Base-by-base conservation (phyloP, 169 alveolate genomes). In the Cryptosporidium baileyi region DNA sequence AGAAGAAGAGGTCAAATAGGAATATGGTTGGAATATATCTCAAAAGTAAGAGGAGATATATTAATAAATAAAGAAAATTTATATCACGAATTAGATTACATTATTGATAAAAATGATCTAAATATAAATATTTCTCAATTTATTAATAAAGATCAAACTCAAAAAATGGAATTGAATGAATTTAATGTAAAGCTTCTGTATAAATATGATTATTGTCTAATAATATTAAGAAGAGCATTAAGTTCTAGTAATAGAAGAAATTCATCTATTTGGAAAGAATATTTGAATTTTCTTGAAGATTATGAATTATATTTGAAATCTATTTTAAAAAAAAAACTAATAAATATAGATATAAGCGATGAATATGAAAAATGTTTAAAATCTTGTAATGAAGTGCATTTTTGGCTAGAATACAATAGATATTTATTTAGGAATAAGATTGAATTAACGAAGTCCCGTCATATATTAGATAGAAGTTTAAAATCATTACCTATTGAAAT, bases 1-100 rank as follows among this genome's bases (percentile, higher is more conserved):
- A 74, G 38, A 19, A 74, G 67, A 26, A 59, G 45, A 17, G 67
- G 54, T 19, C 47, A 74, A 9, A 15, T 54, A 32, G 67, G 57
- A 1, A 45, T 74, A 54, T 74, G 85, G 85, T 51, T 57, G 15
- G 85, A 74, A 13, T 74, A 74, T 74, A 36, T 57, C 8, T 54
- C 65, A 32, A 51, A 40, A 34, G 61, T 74, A 24, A 32, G 36
- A 26, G 43, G 40, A 26, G 41, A 54, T 17, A 36, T 74, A n/a
- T 47, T 17, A 19, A n/a, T 74, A n/a, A 15, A 1, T 36, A 74
- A 24, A 38, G 85, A 74, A 15, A 60, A 60, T 15, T 54, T 40
- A 47, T 22, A 24, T 0, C 74, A 54, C 22, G 85, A 74, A 7
- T 22, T 54, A 38, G 85, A 60, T 4, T 74, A 74, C 26, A 54